These are phyloP conservation scores for Eucalyptus sp. DNA, from an alignment of 345 rosid species.

Conservation along the genomic window DNA sequence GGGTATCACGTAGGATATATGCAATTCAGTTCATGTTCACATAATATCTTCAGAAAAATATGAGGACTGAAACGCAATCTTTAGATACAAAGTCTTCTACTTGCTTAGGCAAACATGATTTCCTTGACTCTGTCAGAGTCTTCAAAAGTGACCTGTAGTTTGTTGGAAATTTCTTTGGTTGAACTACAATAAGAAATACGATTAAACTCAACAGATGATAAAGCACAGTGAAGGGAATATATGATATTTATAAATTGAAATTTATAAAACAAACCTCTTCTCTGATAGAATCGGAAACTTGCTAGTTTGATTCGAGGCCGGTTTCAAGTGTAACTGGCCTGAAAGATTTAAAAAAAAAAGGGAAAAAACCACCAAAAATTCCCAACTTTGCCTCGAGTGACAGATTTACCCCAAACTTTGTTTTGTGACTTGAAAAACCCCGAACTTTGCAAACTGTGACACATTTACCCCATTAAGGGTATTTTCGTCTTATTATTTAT, in stretches of 20 bases:
- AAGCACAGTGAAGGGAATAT: background rate
- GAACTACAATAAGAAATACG: background rate
- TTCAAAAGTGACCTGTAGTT: background rate
- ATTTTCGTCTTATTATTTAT: too few relatives aligned
- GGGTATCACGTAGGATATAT: background rate
- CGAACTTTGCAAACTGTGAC: too few relatives aligned
- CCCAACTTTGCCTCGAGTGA: too few relatives aligned
- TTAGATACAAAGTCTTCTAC: background rate
- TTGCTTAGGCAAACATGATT: background rate
- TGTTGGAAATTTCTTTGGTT: background rate
- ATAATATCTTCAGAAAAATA: background rate
- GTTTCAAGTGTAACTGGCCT: background rate
- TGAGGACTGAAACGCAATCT: background rate
- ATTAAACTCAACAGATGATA: background rate
- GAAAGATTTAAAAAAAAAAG: too few relatives aligned
- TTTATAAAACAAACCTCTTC: background rate
- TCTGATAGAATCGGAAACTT: background rate
- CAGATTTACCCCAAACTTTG: too few relatives aligned
- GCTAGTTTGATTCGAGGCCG: background rate
- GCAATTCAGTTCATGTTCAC: background rate
- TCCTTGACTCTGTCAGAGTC: background rate
- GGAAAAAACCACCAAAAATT: too few relatives aligned
- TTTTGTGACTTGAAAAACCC: too few relatives aligned
- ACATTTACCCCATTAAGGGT: too few relatives aligned
- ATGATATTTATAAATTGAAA: background rate